Percentiles rank a stretch among this genome's conserved stretches.
These are phyloP conservation scores for Sugiyamaella japonica DNA, from an alignment of 1,139 yeast species.

Conservation along the genomic window DNA sequence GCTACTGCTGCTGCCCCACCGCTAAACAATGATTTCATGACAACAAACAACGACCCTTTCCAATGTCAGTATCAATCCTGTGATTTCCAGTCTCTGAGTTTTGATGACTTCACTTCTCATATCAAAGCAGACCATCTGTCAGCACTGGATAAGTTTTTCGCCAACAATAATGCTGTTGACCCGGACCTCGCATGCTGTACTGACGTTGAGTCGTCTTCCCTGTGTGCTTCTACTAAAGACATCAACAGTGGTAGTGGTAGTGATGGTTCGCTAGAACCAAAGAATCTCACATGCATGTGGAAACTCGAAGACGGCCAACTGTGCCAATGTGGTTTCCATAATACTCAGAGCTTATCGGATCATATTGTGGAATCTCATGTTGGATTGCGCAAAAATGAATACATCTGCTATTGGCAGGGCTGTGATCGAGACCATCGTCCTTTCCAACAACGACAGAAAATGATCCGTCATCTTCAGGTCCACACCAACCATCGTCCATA, in stretches of 20 bases:
- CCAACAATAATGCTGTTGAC: not conserved
- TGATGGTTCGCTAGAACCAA: too few relatives aligned
- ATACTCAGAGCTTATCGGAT: conserved; percentile 62
- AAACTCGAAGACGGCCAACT: conserved; percentile 43
- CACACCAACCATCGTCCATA: conserved; percentile 86
- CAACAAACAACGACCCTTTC: conserved; percentile 3
- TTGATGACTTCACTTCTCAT: conserved; percentile 19
- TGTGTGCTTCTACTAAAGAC: too few relatives aligned
- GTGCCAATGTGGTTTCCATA: conserved; percentile 53
- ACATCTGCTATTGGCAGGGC: conserved; percentile 74
- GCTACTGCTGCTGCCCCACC: not conserved
- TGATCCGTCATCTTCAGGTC: conserved; percentile 79
- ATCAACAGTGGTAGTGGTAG: too few relatives aligned
- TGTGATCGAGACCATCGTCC: conserved; percentile 64
- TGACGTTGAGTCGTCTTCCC: not conserved
- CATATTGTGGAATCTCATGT: conserved; percentile 71
- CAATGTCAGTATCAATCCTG: conserved; percentile 23
- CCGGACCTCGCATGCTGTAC: not conserved
- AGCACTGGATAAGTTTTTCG: conserved; percentile 4
- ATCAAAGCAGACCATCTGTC: conserved; percentile 17
- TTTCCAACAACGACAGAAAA: conserved; percentile 82
- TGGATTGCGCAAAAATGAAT: conserved; percentile 68
- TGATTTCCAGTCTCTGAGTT: conserved; percentile 20
- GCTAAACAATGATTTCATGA: conserved; percentile 1
- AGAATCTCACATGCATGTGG: conserved; percentile 47